These are phyloP conservation scores for Fusarium temperatum DNA, from an alignment of 2,329 filamentous ascomycete genomes.

Conservation along the genomic window DNA sequence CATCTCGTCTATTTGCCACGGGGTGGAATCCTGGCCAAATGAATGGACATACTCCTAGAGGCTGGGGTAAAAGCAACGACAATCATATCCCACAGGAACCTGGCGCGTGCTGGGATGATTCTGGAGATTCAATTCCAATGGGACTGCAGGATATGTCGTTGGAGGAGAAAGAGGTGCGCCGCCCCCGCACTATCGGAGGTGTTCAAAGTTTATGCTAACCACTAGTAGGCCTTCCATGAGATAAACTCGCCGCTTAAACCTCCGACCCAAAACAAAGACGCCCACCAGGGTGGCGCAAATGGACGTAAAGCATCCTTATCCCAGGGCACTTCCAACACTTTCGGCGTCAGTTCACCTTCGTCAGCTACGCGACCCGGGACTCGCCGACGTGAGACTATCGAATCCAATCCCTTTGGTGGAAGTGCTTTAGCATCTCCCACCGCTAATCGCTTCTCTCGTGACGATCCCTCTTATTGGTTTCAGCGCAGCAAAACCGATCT, in stretches of 20 bases:
- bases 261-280: conserved; percentile 76
- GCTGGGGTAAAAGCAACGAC: conserved; percentile 83
- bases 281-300: conserved; percentile 66
- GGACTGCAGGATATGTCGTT: conserved; percentile 74
- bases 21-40: conserved; percentile 81
- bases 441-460: conserved; percentile 66
- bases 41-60: conserved; percentile 69
- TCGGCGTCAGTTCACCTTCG: conserved; percentile 78
- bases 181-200: conserved; percentile 7
- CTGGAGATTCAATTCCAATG: conserved; percentile 75
- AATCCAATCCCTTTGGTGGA: conserved; percentile 70
- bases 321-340: conserved; percentile 70
- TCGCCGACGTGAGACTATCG: conserved; percentile 82
- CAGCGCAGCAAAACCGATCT: conserved; percentile 62
- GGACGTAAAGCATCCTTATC: conserved; percentile 87
- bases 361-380: conserved; percentile 75
- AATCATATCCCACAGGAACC: conserved; percentile 79
- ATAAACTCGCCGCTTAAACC: conserved; percentile 96
- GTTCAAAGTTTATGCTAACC: conserved; percentile 34
- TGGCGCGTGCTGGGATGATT: conserved; percentile 90
- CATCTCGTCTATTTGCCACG: conserved; percentile 73
- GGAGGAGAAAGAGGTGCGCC: conserved; percentile 68
- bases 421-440: conserved; percentile 69
- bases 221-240: conserved; percentile 77
- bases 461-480: conserved; percentile 69